Evolutionary conservation across 1,284 basidiomycete genomes (phyloP), one percentile per base, ranked within the genome.

Genomic region (Pisolithus thermaeus): DNA sequence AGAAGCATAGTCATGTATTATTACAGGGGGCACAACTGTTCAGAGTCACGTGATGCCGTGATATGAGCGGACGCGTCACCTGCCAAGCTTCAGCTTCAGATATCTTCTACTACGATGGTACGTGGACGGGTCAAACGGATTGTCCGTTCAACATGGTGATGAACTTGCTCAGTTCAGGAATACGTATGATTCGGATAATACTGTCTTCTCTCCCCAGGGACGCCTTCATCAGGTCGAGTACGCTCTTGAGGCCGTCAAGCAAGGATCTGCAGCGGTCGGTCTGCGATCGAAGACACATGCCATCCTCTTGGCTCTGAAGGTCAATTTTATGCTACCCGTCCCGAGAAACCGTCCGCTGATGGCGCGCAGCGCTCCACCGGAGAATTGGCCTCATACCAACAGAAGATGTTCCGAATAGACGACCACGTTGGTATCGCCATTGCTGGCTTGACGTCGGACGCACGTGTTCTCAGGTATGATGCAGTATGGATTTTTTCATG

Each of bases 351-450:
- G 50, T 32, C 43, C 56, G 28, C 56, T 45, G 47, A 56, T 36
- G 16, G 23, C 30, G n/a, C 38, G 28, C 61, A 99, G 94, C 84
- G 96, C 69, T 98, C 96, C n/a, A 96, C 94, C 9, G 95, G 95
- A 57, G 97, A 99, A 72, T 83, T 99, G 49, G 96, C 97, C 14
- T 92, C 90, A 38, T 98, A 99, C 78, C 97, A 99, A 70, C 95
- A 99, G 76, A 99, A 99, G 81, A 91, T 99, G 86, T 96, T 97
- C 70, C 82, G 93, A 65, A 97, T 99, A 82, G 97, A 99, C 70
- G 95, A 98, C 70, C 97, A 99, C 74, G 87, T 97, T 64, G 97
- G 97, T 42, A 94, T 99, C 64, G 97, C 94, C 45, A 99, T 99
- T 67, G 97, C 97, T 47, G 97, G 97, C 20, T 76, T 99, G 56